Conservation (phyloP, 768 basidiomycete genomes). For the Trametes gibbosa region DNA sequence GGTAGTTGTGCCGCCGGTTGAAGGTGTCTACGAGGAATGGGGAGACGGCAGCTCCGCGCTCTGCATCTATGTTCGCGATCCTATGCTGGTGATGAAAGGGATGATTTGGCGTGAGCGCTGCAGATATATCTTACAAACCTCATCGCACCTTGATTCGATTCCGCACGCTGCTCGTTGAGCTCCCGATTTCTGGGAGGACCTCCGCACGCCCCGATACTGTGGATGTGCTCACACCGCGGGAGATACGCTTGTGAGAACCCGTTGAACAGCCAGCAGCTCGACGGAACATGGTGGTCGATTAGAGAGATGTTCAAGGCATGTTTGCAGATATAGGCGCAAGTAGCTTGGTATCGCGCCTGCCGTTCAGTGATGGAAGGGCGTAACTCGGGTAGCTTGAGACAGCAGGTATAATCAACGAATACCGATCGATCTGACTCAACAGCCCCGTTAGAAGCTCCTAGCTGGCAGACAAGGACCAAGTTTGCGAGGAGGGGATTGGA, state of each 20-base stretch:
- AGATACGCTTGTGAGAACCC: neutral
- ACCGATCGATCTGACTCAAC: too few species aligned
- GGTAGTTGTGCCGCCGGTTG: conserved; percentile 71
- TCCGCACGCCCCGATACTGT: neutral
- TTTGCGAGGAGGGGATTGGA: too few species aligned
- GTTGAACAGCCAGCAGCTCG: neutral
- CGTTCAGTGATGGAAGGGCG: neutral
- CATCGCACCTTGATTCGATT: conserved; percentile 7
- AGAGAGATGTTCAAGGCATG: neutral
- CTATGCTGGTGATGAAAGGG: conserved; percentile 40
- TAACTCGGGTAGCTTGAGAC: too few species aligned
- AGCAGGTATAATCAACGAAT: too few species aligned
- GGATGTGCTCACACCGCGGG: neutral
- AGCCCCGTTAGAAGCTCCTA: too few species aligned
- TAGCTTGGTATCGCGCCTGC: neutral
- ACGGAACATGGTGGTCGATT: conserved; percentile 6
- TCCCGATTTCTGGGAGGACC: neutral
- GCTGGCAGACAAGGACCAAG: too few species aligned
- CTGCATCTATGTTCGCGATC: conserved; percentile 53
- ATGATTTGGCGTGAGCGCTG: neutral
- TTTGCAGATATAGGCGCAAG: neutral
- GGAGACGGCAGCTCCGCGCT: conserved; percentile 39
- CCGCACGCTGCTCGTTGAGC: neutral
- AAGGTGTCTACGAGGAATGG: conserved; percentile 65
- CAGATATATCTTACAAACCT: neutral